Evolutionary conservation across 176 grass and related monocot species (phyloP).

Genomic region (Ensete glaucum): DNA sequence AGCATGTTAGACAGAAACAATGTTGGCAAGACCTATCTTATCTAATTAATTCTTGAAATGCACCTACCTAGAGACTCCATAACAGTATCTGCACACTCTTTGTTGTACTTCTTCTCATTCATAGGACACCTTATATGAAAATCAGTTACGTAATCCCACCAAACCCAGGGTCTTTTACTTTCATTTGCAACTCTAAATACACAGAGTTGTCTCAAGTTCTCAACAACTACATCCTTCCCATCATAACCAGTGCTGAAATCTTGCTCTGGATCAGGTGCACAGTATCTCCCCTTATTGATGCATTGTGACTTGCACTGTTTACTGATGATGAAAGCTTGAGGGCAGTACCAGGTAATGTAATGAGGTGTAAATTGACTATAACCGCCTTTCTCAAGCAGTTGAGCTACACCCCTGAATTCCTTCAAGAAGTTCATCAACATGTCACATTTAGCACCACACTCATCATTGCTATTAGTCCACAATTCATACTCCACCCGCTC

Average conservation of each 20-base stretch:
- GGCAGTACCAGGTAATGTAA: constrained; percentile 99
- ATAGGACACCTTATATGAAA: constrained; percentile 98
- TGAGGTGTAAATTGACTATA: constrained; percentile 96
- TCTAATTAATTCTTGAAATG: constrained; percentile 12
- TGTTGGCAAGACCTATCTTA: neutral
- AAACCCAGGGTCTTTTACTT: constrained; percentile 67
- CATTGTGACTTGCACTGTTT: constrained; percentile 92
- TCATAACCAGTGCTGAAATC: constrained; percentile 94
- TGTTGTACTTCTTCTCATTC: constrained; percentile 97
- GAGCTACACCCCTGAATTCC: constrained; percentile 89
- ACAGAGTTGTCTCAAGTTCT: constrained; percentile 95
- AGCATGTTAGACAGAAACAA: constrained; percentile 2
- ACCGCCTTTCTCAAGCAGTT: constrained; percentile 88
- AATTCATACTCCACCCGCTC: constrained; percentile 95
- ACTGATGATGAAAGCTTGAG: constrained; percentile 80
- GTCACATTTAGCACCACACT: constrained; percentile 88
- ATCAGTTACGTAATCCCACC: constrained; percentile 99
- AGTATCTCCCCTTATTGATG: constrained; percentile 93
- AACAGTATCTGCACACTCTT: constrained; percentile 78
- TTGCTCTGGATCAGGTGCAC: constrained; percentile 95
- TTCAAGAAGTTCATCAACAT: constrained; percentile 89
- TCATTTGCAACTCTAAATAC: constrained; percentile 79
- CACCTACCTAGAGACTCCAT: constrained; percentile 82
- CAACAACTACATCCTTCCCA: constrained; percentile 90
- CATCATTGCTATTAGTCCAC: constrained; percentile 98